phyloP scores from a whole-genome alignment of 75 land plant species.

The Chamaecyparis obtusa region DNA sequence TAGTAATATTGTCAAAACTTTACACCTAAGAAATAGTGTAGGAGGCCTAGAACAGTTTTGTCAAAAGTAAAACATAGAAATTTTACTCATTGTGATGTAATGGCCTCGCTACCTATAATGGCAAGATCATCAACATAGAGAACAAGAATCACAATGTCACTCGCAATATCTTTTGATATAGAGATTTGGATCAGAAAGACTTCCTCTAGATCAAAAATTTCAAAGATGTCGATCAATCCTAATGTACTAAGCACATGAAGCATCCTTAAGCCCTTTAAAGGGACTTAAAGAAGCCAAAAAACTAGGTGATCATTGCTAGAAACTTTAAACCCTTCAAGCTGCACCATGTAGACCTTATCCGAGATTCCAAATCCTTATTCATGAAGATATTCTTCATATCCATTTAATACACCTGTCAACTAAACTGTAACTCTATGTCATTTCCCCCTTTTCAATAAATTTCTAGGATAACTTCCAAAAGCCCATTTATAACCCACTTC shows the following conservation, averaged over 20 bases:
- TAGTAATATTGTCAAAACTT: too few relatives aligned
- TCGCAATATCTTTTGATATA: neutral
- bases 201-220: neutral
- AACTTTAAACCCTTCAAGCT: neutral
- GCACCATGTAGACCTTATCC: neutral
- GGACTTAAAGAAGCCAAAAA: neutral
- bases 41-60: too few relatives aligned
- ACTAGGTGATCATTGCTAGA: neutral
- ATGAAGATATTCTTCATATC: neutral
- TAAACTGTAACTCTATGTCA: too few relatives aligned
- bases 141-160: too few relatives aligned
- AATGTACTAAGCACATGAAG: neutral
- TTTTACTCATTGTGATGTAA: too few relatives aligned
- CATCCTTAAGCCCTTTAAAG: neutral
- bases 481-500: too few relatives aligned
- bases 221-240: neutral
- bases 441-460: too few relatives aligned
- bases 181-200: neutral
- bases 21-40: too few relatives aligned
- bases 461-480: too few relatives aligned
- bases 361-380: neutral
- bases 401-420: neutral
- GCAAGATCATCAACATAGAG: too few relatives aligned
- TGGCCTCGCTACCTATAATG: too few relatives aligned
- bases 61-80: too few relatives aligned